A percentile compares a stretch with the other conserved stretches of the same genome.
Evolutionary conservation across 1,139 yeast species (phyloP).

Genomic region (Candida sp.): DNA sequence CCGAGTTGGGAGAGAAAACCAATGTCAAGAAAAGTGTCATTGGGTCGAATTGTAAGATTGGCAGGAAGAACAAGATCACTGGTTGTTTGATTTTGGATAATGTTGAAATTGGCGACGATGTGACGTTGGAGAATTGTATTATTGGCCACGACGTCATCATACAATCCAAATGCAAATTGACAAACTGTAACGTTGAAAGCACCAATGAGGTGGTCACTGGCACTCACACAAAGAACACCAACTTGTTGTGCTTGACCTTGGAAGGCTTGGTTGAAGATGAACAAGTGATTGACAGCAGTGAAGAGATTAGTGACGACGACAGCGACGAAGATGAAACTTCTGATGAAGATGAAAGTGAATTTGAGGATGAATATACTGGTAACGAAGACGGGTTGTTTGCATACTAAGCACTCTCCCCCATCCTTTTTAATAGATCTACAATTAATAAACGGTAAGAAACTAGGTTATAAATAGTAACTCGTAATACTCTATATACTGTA

Average conservation of each 20-base stretch:
- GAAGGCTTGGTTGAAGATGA: slow-evolving; percentile 50
- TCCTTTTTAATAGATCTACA: neutral
- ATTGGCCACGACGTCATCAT: slow-evolving; percentile 73
- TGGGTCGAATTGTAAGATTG: slow-evolving; percentile 78
- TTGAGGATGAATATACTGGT: slow-evolving; percentile 49
- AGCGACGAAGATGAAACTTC: slow-evolving; percentile 39
- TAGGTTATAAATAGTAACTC: neutral
- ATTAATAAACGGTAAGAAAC: neutral
- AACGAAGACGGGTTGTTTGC: slow-evolving; percentile 53
- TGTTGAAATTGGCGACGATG: slow-evolving; percentile 80
- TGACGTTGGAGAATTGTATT: slow-evolving; percentile 87
- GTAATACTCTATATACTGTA: slow-evolving; percentile 3
- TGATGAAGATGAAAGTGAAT: slow-evolving; percentile 36
- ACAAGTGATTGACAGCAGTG: slow-evolving; percentile 38
- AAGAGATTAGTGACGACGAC: slow-evolving; percentile 39
- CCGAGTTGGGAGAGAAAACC: slow-evolving; percentile 74
- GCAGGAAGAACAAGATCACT: slow-evolving; percentile 84
- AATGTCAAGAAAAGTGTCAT: slow-evolving; percentile 83
- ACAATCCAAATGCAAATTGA: slow-evolving; percentile 61
- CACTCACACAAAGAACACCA: slow-evolving; percentile 82
- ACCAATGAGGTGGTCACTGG: slow-evolving; percentile 65
- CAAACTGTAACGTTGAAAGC: slow-evolving; percentile 87
- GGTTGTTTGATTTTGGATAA: slow-evolving; percentile 83
- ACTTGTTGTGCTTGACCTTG: slow-evolving; percentile 66
- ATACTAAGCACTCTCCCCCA: slow-evolving; percentile 20